Evolutionary conservation across 352 stramenopile species (phyloP), one percentile per base, ranked within the genome.

Genomic region (Phytophthora capsici): DNA sequence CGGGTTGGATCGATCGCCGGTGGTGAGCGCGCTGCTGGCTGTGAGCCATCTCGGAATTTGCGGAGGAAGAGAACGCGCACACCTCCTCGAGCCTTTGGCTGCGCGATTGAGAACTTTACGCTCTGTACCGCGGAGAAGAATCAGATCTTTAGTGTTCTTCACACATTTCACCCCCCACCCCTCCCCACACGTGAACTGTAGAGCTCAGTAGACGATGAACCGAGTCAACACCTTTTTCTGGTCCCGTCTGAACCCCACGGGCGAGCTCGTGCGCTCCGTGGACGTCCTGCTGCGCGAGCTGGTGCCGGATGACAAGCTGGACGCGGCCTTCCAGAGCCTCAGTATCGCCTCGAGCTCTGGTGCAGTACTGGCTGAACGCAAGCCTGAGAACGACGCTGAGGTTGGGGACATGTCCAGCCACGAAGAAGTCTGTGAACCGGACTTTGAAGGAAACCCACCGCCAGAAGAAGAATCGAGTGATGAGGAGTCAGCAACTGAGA

Each of bases 161-260:
- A 37, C 44, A 20, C 44, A 12, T 46, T 19, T 3, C 28, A 9
- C 28, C 28, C 28, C 28, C 28, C 28, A 9, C 8, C 3, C 28
- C 38, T 6, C 37, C 17, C 6, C 19, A 26, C 40, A 25, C 40
- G 17, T 19, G 40, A 46, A 44, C 12, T 22, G 23, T 20, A 10
- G 22, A n/a, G 23, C 32, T 43, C 34, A 54, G 22, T 47, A 38
- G 14, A 65, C 43, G 8, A 80, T 80, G 72, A 75, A 80, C 65
- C 77, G 66, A 34, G 80, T 93, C 77, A 93, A 93, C 71, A 85
- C 84, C 7, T 93, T 93, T 69, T 91, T 93, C 62, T 93, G 84
- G 82, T 77, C 82, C 9, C 77, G 82, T 12, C 63, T 83, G 13
- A 90, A 91, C 66, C 80, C 84, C 34, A 88, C 81, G 13, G 84